A percentile compares a stretch with the other conserved stretches of the same genome.
These are phyloP conservation scores for Tetrahymena elliotti DNA, from an alignment of 73 alveolate genomes.

Conservation along the genomic window DNA sequence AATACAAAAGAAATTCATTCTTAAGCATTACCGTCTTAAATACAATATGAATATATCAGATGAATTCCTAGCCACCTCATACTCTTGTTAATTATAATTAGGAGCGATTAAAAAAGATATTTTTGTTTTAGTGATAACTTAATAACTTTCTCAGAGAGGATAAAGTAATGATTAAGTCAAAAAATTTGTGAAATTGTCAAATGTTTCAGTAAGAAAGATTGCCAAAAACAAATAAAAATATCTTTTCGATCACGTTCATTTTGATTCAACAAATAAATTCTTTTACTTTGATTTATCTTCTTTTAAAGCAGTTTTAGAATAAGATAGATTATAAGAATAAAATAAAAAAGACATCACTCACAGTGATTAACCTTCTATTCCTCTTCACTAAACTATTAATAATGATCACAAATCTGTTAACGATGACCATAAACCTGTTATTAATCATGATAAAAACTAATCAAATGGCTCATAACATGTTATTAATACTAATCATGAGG, in stretches of 20 bases:
- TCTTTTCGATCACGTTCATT: not conserved
- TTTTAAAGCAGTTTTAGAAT: not conserved
- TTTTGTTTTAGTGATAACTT: not conserved
- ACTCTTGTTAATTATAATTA: not conserved
- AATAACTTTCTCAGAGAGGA: not conserved
- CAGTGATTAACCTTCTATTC: not conserved
- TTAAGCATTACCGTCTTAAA: not conserved
- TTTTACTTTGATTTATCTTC: not conserved
- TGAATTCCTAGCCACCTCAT: not conserved
- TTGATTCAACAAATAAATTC: not conserved
- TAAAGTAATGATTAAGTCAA: not conserved
- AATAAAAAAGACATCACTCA: not conserved
- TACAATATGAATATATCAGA: not conserved
- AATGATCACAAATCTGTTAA: not conserved
- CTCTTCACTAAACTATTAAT: not conserved
- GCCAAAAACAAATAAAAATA: not conserved
- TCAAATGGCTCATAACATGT: not conserved
- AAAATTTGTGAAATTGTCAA: not conserved
- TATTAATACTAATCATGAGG: too few relatives aligned
- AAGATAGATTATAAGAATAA: not conserved
- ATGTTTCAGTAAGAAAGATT: not conserved
- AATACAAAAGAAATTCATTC: not conserved
- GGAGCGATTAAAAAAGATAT: not conserved
- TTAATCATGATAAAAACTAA: too few relatives aligned
- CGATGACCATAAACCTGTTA: not conserved